A percentile compares a stretch with the other conserved stretches of the same genome.
Evolutionary conservation across 768 basidiomycete genomes (phyloP).

Genomic region (Russula olivacea): DNA sequence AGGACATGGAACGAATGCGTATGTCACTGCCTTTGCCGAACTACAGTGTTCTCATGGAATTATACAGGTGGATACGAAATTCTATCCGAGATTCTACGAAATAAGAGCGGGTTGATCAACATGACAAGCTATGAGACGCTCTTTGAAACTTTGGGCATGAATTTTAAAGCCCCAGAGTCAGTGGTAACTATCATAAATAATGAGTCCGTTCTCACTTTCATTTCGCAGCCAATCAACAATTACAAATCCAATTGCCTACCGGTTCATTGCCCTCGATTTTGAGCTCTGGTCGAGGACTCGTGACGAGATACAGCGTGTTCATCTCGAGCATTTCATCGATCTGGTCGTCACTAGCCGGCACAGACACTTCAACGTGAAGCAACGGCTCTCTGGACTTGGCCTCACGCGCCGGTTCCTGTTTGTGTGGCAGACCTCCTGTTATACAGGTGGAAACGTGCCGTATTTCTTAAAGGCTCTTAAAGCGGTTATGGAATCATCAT

Average conservation of each 20-base stretch:
- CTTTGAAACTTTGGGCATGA: constrained; percentile 82
- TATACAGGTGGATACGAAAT: constrained; percentile 80
- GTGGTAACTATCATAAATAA: constrained; percentile 28
- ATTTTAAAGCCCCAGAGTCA: constrained; percentile 76
- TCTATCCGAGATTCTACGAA: constrained; percentile 63
- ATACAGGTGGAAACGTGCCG: constrained; percentile 44
- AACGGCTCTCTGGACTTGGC: constrained; percentile 64
- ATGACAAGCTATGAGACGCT: constrained; percentile 75
- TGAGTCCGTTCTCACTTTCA: background rate
- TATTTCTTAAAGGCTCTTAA: constrained; percentile 56
- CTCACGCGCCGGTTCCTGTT: constrained; percentile 75
- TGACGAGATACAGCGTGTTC: constrained; percentile 66
- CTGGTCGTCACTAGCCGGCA: constrained; percentile 69
- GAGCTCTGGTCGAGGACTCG: constrained; percentile 78
- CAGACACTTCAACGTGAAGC: constrained; percentile 69
- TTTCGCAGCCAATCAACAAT: constrained; percentile 69
- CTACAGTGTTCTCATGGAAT: background rate
- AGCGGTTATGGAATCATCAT: constrained; percentile 56
- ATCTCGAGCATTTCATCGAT: constrained; percentile 76
- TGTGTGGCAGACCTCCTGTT: constrained; percentile 75
- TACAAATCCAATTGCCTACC: constrained; percentile 76
- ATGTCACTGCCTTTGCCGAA: constrained; percentile 31
- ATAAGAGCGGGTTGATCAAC: constrained; percentile 70
- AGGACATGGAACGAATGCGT: constrained; percentile 90
- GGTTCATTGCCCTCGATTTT: constrained; percentile 80